A percentile compares a stretch with the other conserved stretches of the same genome.
Conservation (phyloP, 495 filamentous ascomycete species). For the Penicillium odoratum region DNA sequence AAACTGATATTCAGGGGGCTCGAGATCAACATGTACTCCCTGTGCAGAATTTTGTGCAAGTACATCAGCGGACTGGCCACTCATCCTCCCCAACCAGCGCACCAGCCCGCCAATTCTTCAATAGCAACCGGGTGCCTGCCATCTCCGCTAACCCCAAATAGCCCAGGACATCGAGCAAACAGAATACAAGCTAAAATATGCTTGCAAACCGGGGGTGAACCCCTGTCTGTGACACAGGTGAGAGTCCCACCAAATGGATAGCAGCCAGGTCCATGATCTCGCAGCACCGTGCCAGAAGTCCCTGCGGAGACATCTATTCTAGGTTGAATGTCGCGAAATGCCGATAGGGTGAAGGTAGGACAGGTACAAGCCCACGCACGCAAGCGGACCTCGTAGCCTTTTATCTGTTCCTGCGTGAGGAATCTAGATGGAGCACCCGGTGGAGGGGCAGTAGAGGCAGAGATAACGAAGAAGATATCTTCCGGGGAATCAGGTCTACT, state of each 20-base stretch:
- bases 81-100: conserved; percentile 61
- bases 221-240: conserved; percentile 30
- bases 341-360: conserved; percentile 73
- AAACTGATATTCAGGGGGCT: no score
- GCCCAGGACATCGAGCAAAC: conserved; percentile 59
- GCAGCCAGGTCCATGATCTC: conserved; percentile 8
- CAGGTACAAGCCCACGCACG: conserved; percentile 88
- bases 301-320: conserved; percentile 7
- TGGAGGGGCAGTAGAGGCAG: conserved; percentile 46
- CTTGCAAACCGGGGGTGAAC: conserved; percentile 71
- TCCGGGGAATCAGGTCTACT: conserved; percentile 14
- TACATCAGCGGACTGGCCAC: neutral
- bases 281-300: conserved; percentile 7
- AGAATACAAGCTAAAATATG: conserved; percentile 84
- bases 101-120: conserved; percentile 77
- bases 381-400: conserved; percentile 67
- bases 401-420: conserved; percentile 24
- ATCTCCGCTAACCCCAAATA: conserved; percentile 59
- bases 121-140: conserved; percentile 48
- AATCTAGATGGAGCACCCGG: conserved; percentile 16
- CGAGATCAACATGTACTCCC: neutral
- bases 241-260: conserved; percentile 56
- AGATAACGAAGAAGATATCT: conserved; percentile 39
- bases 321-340: conserved; percentile 49
- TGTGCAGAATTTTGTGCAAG: neutral